Evolutionary conservation across 495 filamentous ascomycete genomes (phyloP), one percentile per base, ranked within the genome.

Genomic region (Penicillium desertorum): DNA sequence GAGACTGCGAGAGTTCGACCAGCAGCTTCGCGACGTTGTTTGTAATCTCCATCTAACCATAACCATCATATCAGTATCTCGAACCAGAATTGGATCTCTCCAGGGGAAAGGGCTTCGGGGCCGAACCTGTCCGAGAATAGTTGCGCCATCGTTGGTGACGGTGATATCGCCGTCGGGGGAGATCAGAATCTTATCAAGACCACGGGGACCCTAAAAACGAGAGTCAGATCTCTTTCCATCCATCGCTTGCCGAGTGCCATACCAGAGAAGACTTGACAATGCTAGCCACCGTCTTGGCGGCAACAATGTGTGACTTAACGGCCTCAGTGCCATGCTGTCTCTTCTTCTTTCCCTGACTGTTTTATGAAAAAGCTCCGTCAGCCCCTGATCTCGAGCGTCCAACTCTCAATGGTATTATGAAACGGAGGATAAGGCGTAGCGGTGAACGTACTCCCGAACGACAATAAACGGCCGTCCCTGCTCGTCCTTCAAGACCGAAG

Each of bases 161-260:
- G 94, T 99, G 72, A 99, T 99, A 75, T 98, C 94, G 69, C 94
- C 94, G 73, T 99, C 94, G 30, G 94, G 90, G 44, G 94, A 99
- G 65, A 99, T 99, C 62, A 99, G 81, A 67, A 99, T 99, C 79
- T 99, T 99, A 80, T 99, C 94, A 64, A 99, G 85, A 54, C 94
- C 94, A 63, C 95, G 88, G 54, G 94, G 94, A 45, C 94, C 94
- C 86, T 88, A 64, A 16, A 6, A 61, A 56, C 39, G 50, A 20
- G 9, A 41, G 14, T 74, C 68, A 72, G 65, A 56, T 34, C 46
- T 50, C 39, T 23, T 37, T 51, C 22, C 22, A 23, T n/a, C 16
- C 22, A 29, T 39, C 12, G 14, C 37, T 30, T 34, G 34, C 27
- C 16, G 48, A 23, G 29, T 34, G 17, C 46, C 74, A 56, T 77